Evolutionary conservation across 352 stramenopile species (phyloP).

Genomic region (Globisporangium perplexum): DNA sequence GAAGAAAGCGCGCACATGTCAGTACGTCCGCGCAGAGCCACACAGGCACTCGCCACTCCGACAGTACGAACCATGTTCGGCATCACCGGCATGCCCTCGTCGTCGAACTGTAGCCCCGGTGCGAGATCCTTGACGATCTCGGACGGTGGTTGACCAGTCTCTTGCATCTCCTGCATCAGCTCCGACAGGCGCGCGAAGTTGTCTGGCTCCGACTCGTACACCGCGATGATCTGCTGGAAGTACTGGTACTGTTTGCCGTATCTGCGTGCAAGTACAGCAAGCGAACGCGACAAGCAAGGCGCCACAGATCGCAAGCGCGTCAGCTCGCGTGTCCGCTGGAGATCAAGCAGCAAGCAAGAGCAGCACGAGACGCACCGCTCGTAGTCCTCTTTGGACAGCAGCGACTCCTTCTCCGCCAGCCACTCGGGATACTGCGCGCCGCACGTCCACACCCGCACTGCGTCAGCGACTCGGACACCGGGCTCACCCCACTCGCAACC

Average conservation of each 20-base stretch:
- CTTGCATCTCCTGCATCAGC: constrained; percentile 96
- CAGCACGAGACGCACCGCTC: constrained; percentile 62
- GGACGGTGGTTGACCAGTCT: constrained; percentile 92
- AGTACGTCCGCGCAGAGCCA: too few species aligned
- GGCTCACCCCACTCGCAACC: too few species aligned
- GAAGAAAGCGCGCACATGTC: too few species aligned
- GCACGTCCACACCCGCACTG: too few species aligned
- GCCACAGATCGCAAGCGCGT: too few species aligned
- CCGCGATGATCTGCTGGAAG: constrained; percentile 95
- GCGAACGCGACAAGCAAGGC: neutral
- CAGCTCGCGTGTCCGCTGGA: too few species aligned
- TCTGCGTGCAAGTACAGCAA: constrained; percentile 18
- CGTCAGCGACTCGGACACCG: too few species aligned
- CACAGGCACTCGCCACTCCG: too few species aligned
- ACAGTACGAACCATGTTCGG: constrained; percentile 86
- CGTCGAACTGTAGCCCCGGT: constrained; percentile 54
- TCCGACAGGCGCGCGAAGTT: constrained; percentile 95
- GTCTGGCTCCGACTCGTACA: constrained; percentile 96
- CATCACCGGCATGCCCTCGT: constrained; percentile 96
- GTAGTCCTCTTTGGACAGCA: constrained; percentile 91
- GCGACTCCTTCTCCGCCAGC: constrained; percentile 91
- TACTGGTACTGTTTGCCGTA: constrained; percentile 97
- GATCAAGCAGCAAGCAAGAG: too few species aligned
- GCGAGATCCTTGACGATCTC: constrained; percentile 99
- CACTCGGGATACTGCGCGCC: constrained; percentile 93